Evolutionary conservation across 1,284 basidiomycete species (phyloP), one percentile per base, ranked within the genome.

Genomic region (Cutaneotrichosporon dermatis): DNA sequence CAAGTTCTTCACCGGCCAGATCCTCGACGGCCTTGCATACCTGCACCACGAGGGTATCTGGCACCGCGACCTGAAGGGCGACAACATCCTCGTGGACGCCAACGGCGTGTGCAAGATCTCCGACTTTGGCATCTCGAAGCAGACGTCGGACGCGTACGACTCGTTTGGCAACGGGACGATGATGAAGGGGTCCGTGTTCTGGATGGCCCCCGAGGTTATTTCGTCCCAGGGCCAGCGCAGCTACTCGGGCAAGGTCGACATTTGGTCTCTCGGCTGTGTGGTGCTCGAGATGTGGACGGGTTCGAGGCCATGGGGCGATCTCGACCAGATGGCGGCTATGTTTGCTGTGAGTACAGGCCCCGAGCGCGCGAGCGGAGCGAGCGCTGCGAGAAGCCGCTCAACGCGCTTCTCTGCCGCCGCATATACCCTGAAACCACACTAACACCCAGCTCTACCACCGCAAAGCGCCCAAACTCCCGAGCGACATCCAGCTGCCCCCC

Each of bases 121-220:
- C 3, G 78, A 79, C 76, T 99, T 99, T 74, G 96, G 93, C 51
- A 95, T 96, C 59, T 94, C 91, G 10, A 97, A 95, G 77, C 85
- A 89, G 64, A 92, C 79, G 57, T 39, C 51, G 15, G 90, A 95
- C 67, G 89, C 94, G 62, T 86, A 92, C 69, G 86, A 87, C 68
- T 88, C 89, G 62, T 83, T 85, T 59, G 88, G 84, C 34, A 64
- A 69, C 55, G 87, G 84, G 59, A 94, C 92, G 2, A 89, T 90
- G 52, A 90, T 99, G 88, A 90, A 93, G 77, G 96, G 96, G 15
- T 94, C 92, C 13, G 89, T 98, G 51, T 99, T 97, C 77, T 99
- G 96, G 91, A 99, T 99, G 95, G 95, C 96, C 6, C 96, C 95
- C 1, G 95, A 99, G 79, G 92, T 99, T 61, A 85, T 89, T 63